Evolutionary conservation across 2,329 filamentous ascomycete species (phyloP), one percentile per base, ranked within the genome.

Genomic region (Fusarium scirpi): DNA sequence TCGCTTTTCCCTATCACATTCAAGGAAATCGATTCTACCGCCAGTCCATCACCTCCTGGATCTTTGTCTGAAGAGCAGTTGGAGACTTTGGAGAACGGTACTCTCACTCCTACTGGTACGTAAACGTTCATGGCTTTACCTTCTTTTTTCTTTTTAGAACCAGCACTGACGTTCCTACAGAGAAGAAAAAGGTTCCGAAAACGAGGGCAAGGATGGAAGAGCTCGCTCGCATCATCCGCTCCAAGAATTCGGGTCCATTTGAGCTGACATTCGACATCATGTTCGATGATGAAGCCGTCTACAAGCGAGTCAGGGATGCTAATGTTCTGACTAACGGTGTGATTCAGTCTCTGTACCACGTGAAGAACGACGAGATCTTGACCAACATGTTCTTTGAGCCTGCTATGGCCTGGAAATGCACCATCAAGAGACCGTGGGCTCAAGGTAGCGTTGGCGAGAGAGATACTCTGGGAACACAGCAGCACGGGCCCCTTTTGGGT

Each of bases 201-300:
- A 30, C 65, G 1, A 41, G 24, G 15, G 54, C 58, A 15, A 20
- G 40, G 6, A 27, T 61, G 56, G 51, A 45, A 8, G 30, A 69
- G 16, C 53, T 85, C 8, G 81, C 83, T 0, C 75, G 76, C 4
- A 78, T 85, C 5, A 72, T 86, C 4, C 80, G 85, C 0, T 83
- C 81, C 12, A 87, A 87, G 72, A 87, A 86, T 58, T 78, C 84
- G 0, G 85, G 85, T 0, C 85, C 85, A 0, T 87, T 80, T 58
- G 84, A 87, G 70, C 75, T 87, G 45, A 86, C 85, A 0, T 80
- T 86, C 22, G 85, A 87, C 60, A 78, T 85, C 47, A 83, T 87
- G 76, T 87, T 87, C 67, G 78, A 77, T 6, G 70, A 78, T 2
- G 51, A 65, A 6, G 74, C 71, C 1, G 74, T 75, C 0, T 86